Base-by-base conservation (phyloP, 108 stramenopile genomes). In the Fistulifera pelliculosa region DNA sequence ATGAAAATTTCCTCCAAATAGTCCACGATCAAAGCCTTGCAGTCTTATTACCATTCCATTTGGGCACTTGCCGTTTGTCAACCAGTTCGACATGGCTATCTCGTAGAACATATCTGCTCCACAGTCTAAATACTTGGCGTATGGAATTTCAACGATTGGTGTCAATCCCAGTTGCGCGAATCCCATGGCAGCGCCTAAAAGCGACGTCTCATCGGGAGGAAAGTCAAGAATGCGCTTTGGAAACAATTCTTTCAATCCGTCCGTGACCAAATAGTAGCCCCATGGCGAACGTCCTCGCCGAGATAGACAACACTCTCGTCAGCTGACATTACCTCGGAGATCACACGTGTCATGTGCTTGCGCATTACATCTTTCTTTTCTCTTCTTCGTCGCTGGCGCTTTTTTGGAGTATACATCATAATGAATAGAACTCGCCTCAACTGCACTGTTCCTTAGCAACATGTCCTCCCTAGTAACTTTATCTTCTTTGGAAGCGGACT, bases 41-140 rank as follows among this genome's bases (percentile, higher is more conserved):
- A 87, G 49, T 12, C 87, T 73, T 18, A 93, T 66, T 14, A 89
- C 54, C 84, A 88, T 85, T 38, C 91, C 91, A 51, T 75, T 74
- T 24, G 71, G 71, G 27, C 69, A 44, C 47, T 73, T 67, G 2
- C 67, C 71, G 25, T 65, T 65, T 14, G 76, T 56, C 13, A 89
- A 51, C 92, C 92, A 93, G 60, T 89, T 70, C 38, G 66, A 68
- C 3, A 81, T 73, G 43, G 80, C 80, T 49, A 83, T 71, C 60
- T 93, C 92, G 56, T 69, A 73, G 61, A 93, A 93, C 58, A 81
- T 80, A 56, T 93, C 92, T 13, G 65, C 69, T 5, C 79, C 92
- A 63, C 92, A 93, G 64, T 93, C 92, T 23, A 93, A 55, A 56
- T 93, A 93, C 56, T 93, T 93, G 41, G 83, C 83, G 48, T 93